phyloP scores from a whole-genome alignment of 164 flowering plant genomes.

The Kingdonia uniflora region DNA sequence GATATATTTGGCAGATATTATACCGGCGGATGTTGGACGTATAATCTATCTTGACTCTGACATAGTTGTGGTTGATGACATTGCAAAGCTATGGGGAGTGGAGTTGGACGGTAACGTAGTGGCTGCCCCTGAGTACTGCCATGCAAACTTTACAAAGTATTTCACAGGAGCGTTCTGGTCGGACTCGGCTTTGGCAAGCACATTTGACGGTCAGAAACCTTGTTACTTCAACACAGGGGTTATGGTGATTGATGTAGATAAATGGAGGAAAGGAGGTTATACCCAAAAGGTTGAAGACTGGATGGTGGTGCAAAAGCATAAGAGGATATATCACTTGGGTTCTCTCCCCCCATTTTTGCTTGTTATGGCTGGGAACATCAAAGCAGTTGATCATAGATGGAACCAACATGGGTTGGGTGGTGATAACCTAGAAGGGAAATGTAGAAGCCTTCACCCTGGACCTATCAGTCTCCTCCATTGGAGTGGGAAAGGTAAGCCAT shows the following conservation, averaged over 20 bases:
- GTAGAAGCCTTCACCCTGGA: constrained; percentile 50
- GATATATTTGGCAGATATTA: neutral
- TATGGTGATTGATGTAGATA: constrained; percentile 8
- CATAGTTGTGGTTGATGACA: constrained; percentile 1
- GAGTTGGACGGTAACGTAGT: constrained; percentile 1
- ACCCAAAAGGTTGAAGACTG: constrained; percentile 5
- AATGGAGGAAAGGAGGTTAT: constrained; percentile 8
- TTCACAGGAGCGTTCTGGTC: constrained; percentile 21
- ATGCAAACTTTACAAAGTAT: constrained; percentile 22
- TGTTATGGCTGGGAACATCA: constrained; percentile 45
- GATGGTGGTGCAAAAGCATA: constrained; percentile 15
- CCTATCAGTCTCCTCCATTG: constrained; percentile 60
- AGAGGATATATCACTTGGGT: constrained; percentile 46
- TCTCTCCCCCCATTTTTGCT: constrained; percentile 57
- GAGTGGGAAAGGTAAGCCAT: constrained; percentile 64
- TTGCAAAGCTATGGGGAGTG: constrained; percentile 4
- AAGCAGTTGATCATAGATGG: constrained; percentile 48
- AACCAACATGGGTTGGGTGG: constrained; percentile 63
- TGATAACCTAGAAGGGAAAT: constrained; percentile 41
- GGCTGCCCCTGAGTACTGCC: constrained; percentile 13
- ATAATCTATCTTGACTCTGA: constrained; percentile 3
- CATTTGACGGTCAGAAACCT: constrained; percentile 10
- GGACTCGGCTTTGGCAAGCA: constrained; percentile 1
- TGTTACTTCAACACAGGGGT: constrained; percentile 18
- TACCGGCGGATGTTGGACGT: constrained; percentile 1